These are phyloP conservation scores for Bacidia gigantensis DNA, from an alignment of 495 filamentous ascomycete species.

Conservation along the genomic window DNA sequence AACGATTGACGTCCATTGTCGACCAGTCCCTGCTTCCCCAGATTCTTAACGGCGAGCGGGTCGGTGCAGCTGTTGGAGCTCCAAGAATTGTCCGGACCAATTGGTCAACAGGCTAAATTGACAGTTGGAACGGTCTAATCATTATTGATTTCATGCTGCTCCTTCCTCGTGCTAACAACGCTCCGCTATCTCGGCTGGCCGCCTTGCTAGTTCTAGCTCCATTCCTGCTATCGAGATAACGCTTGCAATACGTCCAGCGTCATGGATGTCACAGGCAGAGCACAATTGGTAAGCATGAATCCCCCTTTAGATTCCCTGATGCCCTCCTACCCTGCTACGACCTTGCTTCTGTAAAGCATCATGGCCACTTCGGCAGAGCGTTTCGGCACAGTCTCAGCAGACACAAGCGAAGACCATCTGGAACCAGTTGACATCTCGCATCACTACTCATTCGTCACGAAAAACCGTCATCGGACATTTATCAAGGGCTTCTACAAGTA, in stretches of 20 bases:
- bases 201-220: neutral
- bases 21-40: too few relatives aligned
- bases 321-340: too few relatives aligned
- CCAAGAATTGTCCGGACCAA: neutral
- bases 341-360: neutral
- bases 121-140: too few relatives aligned
- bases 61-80: neutral
- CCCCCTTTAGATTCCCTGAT: too few relatives aligned
- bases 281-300: too few relatives aligned
- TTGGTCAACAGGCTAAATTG: neutral
- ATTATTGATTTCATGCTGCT: too few relatives aligned
- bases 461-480: conserved; percentile 43
- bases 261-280: neutral
- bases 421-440: conserved; percentile 63
- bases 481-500: conserved; percentile 80
- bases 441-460: conserved; percentile 56
- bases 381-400: neutral
- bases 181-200: neutral
- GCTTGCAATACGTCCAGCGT: neutral
- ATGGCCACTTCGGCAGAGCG: neutral
- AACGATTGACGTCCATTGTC: too few relatives aligned
- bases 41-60: too few relatives aligned
- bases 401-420: conserved; percentile 16
- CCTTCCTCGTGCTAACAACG: too few relatives aligned
- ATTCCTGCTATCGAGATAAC: too few relatives aligned